phyloP scores from a whole-genome alignment of 2,329 filamentous ascomycete genomes.

The Cladorrhinum sp. region DNA sequence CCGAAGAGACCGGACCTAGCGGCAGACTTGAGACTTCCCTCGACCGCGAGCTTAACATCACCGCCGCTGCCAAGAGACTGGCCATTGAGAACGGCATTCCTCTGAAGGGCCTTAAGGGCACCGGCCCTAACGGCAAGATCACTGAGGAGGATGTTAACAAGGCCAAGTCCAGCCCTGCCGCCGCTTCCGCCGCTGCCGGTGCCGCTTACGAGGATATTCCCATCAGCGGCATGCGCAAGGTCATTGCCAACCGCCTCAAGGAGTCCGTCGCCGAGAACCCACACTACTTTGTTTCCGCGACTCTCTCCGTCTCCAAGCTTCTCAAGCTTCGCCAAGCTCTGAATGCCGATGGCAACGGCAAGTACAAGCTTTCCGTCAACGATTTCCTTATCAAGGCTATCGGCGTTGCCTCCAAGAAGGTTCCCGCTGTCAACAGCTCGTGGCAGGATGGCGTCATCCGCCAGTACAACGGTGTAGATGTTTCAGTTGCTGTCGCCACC shows the following conservation, averaged over 20 bases:
- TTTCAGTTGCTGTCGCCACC: conserved; percentile 93
- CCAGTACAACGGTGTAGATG: conserved; percentile 88
- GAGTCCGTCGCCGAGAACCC: conserved; percentile 92
- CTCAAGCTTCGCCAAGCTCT: conserved; percentile 93
- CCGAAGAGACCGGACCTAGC: conserved; percentile 68
- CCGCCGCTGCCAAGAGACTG: conserved; percentile 72
- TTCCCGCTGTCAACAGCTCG: conserved; percentile 91
- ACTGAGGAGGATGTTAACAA: conserved; percentile 94
- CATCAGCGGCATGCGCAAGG: conserved; percentile 93
- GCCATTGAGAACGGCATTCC: conserved; percentile 81
- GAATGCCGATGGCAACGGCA: conserved; percentile 82
- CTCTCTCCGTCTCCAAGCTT: conserved; percentile 89
- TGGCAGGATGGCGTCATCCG: conserved; percentile 91
- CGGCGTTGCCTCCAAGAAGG: conserved; percentile 83
- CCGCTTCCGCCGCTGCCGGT: conserved; percentile 48
- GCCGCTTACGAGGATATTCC: conserved; percentile 80
- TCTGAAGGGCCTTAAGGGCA: conserved; percentile 77
- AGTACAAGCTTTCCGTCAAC: conserved; percentile 99
- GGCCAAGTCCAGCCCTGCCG: conserved; percentile 55
- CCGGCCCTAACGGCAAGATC: conserved; percentile 80
- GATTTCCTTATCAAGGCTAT: conserved; percentile 99
- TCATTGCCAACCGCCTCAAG: conserved; percentile 85
- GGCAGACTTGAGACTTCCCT: conserved; percentile 80
- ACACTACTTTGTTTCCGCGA: conserved; percentile 94
- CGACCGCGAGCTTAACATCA: conserved; percentile 74